These are phyloP conservation scores for Ustilago cynodontis DNA, from an alignment of 1,284 basidiomycete species.

Conservation along the genomic window DNA sequence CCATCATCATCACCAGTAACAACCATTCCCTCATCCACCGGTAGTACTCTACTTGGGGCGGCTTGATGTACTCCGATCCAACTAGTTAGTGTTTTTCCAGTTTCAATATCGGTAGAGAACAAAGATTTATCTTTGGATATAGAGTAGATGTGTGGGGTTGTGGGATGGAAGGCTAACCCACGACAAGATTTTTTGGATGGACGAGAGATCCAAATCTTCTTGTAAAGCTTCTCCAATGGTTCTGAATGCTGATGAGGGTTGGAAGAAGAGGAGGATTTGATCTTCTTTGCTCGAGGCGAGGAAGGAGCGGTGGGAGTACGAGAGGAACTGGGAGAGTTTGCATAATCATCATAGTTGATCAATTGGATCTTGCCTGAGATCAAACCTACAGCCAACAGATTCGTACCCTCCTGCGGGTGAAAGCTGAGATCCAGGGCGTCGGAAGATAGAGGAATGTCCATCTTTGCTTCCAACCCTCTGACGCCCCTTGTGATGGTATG, in stretches of 20 bases:
- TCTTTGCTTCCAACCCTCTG: constrained; percentile 14
- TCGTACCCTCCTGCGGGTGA: constrained; percentile 77
- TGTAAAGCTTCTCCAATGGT: constrained; percentile 45
- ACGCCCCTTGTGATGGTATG: too few relatives aligned
- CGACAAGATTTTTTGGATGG: constrained; percentile 61
- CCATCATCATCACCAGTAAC: constrained; percentile 94
- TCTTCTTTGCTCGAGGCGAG: constrained; percentile 10
- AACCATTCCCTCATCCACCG: constrained; percentile 81
- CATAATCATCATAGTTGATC: constrained; percentile 74
- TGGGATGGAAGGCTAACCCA: constrained; percentile 43
- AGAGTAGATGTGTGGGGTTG: constrained; percentile 74
- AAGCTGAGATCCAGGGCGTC: constrained; percentile 91
- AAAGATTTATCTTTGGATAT: constrained; percentile 86
- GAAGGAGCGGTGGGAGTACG: constrained; percentile 11
- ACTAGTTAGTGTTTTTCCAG: constrained; percentile 77
- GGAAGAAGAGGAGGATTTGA: background rate
- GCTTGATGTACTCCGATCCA: constrained; percentile 82
- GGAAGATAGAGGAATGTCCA: constrained; percentile 72
- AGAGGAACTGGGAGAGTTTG: constrained; percentile 11
- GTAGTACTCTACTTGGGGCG: constrained; percentile 74
- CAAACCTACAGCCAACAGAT: constrained; percentile 80
- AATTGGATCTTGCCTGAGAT: constrained; percentile 86
- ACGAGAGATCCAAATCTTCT: constrained; percentile 53
- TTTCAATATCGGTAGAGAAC: constrained; percentile 72
- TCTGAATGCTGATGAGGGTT: too few relatives aligned